phyloP scores from a whole-genome alignment of 164 flowering plant species.

The Tinospora cordifolia region DNA sequence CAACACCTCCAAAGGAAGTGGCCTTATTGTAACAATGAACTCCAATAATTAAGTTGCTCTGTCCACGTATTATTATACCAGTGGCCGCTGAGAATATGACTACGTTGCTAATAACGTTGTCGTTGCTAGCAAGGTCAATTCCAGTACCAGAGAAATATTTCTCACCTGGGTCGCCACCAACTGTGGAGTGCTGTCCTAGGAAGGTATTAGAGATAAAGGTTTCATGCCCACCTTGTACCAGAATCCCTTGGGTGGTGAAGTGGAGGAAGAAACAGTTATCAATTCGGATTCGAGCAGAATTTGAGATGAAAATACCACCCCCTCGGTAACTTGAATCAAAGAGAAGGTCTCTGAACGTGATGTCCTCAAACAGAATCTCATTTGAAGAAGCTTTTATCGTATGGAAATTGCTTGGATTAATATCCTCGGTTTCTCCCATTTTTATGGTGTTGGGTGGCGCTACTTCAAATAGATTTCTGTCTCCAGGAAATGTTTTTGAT shows the following conservation, averaged over 20 bases:
- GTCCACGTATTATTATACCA: conserved; percentile 39
- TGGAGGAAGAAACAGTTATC: conserved; percentile 21
- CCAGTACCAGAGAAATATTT: conserved; percentile 43
- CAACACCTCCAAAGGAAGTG: conserved; percentile 42
- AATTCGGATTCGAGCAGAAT: conserved; percentile 40
- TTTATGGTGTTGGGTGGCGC: conserved; percentile 22
- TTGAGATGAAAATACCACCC: conserved; percentile 34
- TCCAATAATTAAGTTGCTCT: conserved; percentile 49
- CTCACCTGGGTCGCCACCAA: conserved; percentile 45
- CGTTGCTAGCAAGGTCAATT: conserved; percentile 30
- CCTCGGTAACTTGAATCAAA: conserved; percentile 40
- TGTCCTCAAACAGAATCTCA: conserved; percentile 34
- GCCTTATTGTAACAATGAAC: conserved; percentile 66
- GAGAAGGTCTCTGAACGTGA: conserved; percentile 42
- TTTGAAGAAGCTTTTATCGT: not conserved
- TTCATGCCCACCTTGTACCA: conserved; percentile 18
- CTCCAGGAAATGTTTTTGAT: conserved; percentile 34
- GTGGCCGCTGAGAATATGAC: conserved; percentile 48
- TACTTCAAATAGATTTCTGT: conserved; percentile 34
- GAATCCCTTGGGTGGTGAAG: conserved; percentile 20
- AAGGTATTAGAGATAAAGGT: conserved; percentile 19
- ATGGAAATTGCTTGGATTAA: not conserved
- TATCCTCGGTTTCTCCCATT: not conserved
- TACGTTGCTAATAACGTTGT: conserved; percentile 44
- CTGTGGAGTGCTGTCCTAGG: conserved; percentile 25